Evolutionary conservation across 306 rosid species (phyloP), one percentile per base, ranked within the genome.

Genomic region (Castanospermum australe): DNA sequence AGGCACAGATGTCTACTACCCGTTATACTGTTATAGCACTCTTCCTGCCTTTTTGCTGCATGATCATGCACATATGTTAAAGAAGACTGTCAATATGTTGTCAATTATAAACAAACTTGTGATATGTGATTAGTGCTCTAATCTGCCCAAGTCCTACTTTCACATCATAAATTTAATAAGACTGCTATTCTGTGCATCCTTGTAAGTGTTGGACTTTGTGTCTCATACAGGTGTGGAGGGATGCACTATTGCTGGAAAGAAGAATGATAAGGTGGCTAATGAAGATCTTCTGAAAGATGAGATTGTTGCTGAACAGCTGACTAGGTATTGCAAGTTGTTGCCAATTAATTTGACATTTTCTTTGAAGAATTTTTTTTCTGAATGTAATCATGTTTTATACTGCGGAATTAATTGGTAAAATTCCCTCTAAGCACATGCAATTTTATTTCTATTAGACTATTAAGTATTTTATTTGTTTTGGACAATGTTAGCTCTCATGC

Each of bases 251-350:
- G 7, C 84, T 78, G 87, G 77, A 80, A 82, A 79, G 68, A 84
- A 75, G 67, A 76, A 56, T 48, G 83, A 47, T 57, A 84, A 76
- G 83, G 59, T 86, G 75, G 69, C 79, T 77, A 74, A 64, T 52
- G 87, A 79, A 8, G 89, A 88, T 66, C 87, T 88, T 83, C 75
- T 92, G 75, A 86, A 71, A 24, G 97, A 94, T 61, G 98, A 94
- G 64, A 91, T 94, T 84, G 97, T 94, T 75, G 81, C 97, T n/a
- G 98, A 94, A 75, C 98, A 94, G 59, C 84, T 94, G 66, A 92
- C 97, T 68, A 94, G 98, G 98, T 94, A 84, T 57, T 70, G 25
- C 71, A 57, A 25, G 42, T 82, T 78, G 21, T 33, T 38, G 74
- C 68, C 45, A 21, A 39, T 70, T 52, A 33, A 38, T 48, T 71